Conservation (phyloP, 371 early-diverging fungal species). For the Umbelopsis sp. region DNA sequence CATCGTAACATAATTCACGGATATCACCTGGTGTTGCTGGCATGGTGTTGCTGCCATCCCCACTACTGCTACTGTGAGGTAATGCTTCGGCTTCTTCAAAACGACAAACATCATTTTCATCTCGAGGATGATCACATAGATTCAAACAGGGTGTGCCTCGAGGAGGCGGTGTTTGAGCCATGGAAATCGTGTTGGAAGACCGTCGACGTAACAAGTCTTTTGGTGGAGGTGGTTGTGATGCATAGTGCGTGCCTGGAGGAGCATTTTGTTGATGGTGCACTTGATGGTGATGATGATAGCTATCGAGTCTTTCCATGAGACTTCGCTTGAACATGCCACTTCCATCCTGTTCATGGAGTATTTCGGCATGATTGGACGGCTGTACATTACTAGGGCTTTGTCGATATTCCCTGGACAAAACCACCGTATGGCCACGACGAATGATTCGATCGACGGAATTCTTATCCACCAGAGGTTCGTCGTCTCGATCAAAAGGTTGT, state of each 20-base stretch:
- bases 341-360: constrained; percentile 23
- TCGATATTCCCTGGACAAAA: constrained; percentile 60
- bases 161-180: not conserved
- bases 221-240: not conserved
- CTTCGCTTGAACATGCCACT: constrained; percentile 44
- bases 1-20: constrained; percentile 38
- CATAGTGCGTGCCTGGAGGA: not conserved
- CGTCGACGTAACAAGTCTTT: not conserved
- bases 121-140: not conserved
- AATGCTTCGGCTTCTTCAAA: not conserved
- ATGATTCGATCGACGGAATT: constrained; percentile 56
- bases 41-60: too few relatives aligned
- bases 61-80: not conserved
- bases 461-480: constrained; percentile 57
- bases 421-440: constrained; percentile 52
- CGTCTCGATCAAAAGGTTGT: constrained; percentile 60
- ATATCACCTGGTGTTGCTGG: not conserved
- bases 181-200: not conserved
- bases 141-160: not conserved
- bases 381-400: constrained; percentile 27
- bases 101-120: not conserved
- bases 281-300: constrained; percentile 11
- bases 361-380: constrained; percentile 1
- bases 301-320: constrained; percentile 30
- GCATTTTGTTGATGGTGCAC: constrained; percentile 9